Percentiles rank a stretch among this genome's conserved stretches.
phyloP scores from a whole-genome alignment of 495 filamentous ascomycete species.

The Hamigera avellanea region DNA sequence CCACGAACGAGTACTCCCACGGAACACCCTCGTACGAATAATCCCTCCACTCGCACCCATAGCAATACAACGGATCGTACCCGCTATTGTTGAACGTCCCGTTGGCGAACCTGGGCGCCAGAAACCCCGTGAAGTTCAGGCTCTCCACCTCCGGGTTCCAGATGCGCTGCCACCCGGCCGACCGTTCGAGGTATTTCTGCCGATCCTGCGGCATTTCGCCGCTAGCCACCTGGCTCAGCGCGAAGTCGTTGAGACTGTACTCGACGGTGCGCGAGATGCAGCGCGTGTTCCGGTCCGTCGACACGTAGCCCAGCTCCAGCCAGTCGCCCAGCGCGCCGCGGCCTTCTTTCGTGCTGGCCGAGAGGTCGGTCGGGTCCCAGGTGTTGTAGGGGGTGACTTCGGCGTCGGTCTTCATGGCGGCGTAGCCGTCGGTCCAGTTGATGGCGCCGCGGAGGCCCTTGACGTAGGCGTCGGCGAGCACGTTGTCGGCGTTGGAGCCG shows the following conservation, averaged over 20 bases:
- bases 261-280: conserved; percentile 59
- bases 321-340: conserved; percentile 54
- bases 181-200: conserved; percentile 44
- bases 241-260: conserved; percentile 66
- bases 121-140: conserved; percentile 46
- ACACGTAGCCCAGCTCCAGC: conserved; percentile 57
- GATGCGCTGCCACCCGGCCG: conserved; percentile 54
- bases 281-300: conserved; percentile 56
- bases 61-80: conserved; percentile 51
- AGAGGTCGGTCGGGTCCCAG: conserved; percentile 42
- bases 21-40: conserved; percentile 27
- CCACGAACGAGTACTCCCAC: conserved; percentile 49
- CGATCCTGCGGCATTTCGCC: conserved; percentile 42
- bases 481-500: conserved; percentile 53
- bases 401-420: conserved; percentile 56
- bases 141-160: conserved; percentile 44
- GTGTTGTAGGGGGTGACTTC: conserved; percentile 62
- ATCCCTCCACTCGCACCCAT: conserved; percentile 49
- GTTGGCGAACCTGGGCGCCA: conserved; percentile 43
- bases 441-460: conserved; percentile 38
- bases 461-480: conserved; percentile 24
- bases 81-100: conserved; percentile 38
- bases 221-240: conserved; percentile 51
- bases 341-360: conserved; percentile 54
- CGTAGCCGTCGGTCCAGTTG: conserved; percentile 39